Conservation (phyloP, 768 basidiomycete genomes). For the Cubamyces lactineus region DNA sequence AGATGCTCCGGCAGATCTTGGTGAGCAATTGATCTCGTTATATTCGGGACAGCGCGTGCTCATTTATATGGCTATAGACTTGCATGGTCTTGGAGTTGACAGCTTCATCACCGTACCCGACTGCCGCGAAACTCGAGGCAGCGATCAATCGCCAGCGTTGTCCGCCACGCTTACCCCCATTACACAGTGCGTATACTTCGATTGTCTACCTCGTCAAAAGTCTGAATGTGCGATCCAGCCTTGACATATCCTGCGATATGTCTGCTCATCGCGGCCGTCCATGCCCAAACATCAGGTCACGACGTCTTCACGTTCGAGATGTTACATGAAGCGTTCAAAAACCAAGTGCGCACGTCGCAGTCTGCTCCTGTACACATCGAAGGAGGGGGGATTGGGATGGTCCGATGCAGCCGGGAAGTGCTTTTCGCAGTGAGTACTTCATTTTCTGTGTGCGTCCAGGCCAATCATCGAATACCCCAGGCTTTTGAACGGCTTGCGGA, state of each 20-base stretch:
- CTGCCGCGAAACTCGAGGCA: conserved; percentile 43
- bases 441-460: not conserved
- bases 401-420: conserved; percentile 63
- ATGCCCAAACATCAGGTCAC: conserved; percentile 76
- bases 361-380: conserved; percentile 76
- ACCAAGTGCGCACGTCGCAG: conserved; percentile 70
- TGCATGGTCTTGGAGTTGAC: conserved; percentile 43
- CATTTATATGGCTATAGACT: not conserved
- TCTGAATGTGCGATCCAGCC: conserved; percentile 44
- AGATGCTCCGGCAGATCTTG: conserved; percentile 59
- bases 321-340: conserved; percentile 78
- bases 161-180: conserved; percentile 53
- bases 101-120: conserved; percentile 57
- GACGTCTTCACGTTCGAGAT: conserved; percentile 89
- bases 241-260: conserved; percentile 80
- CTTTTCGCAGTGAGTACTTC: conserved; percentile 60
- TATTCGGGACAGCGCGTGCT: not conserved
- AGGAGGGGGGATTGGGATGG: conserved; percentile 76
- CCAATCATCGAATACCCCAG: conserved; percentile 42
- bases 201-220: not conserved
- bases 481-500: conserved; percentile 74
- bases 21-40: conserved; percentile 42
- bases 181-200: conserved; percentile 50
- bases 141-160: conserved; percentile 55
- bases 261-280: conserved; percentile 83